Evolutionary conservation across 176 grass and related monocot species (phyloP), one percentile per base, ranked within the genome.

Genomic region (Zea luxurians): DNA sequence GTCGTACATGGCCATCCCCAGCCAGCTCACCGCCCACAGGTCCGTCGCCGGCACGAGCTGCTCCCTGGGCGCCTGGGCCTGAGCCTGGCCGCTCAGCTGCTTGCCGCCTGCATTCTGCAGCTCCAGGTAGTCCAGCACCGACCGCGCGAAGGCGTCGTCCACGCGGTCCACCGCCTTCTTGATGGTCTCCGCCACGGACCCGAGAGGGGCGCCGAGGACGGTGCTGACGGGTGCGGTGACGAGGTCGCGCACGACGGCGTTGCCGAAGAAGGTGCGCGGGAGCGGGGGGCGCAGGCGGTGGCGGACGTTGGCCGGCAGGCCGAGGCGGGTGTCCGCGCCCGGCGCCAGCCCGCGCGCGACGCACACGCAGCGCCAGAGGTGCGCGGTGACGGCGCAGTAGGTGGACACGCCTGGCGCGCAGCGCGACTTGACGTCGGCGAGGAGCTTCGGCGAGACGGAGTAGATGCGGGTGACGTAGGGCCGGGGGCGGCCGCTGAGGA

Each of bases 301-400:
- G 10, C 90, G 90, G 16, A 84, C 9, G 67, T 93, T 79, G 13
- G 75, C 81, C 1, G 87, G 77, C 13, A 89, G 17, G 27, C 75
- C 49, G 68, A 93, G 80, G 37, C 59, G 80, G 1, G 87, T 45
- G 43, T 45, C 6, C 0, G 43, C 43, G 36, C 45, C 62, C 6
- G 42, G 43, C 0, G 67, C 18, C 8, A 84, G 54, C 6, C 75
- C 59, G 37, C 90, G 90, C 21, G 87, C 80, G 27, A 75, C 57
- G 77, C 90, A 93, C 34, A 66, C 73, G 77, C 80, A 87, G 10
- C 82, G 84, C 87, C 90, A 93, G 2, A 93, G 60, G 18, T 90
- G 81, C 5, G 87, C 71, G 11, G 74, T 66, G 37, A 92, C 76
- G 8, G 84, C 80, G 17, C 77, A 62, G 73, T 84, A 93, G 4